Evolutionary conservation across 2,329 filamentous ascomycete species (phyloP).

Genomic region (Aureobasidium sp.): DNA sequence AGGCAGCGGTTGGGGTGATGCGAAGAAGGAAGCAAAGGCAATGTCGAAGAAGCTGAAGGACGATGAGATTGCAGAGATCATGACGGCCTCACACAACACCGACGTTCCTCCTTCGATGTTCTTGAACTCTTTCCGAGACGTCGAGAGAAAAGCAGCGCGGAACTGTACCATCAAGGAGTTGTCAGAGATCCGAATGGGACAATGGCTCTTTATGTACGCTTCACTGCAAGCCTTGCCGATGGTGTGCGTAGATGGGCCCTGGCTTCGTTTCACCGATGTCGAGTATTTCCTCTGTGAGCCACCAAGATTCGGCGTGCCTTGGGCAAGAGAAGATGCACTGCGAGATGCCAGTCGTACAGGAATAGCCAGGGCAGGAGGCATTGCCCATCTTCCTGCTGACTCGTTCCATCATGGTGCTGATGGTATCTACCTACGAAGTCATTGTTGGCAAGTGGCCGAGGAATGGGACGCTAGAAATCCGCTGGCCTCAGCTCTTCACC

Average conservation of each 20-base stretch:
- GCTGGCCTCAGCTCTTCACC: slow-evolving; percentile 24
- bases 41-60: slow-evolving; percentile 66
- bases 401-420: slow-evolving; percentile 61
- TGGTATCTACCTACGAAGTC: slow-evolving; percentile 60
- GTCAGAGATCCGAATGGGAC: slow-evolving; percentile 63
- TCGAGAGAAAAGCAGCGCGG: slow-evolving; percentile 62
- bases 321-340: slow-evolving; percentile 58
- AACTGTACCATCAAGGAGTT: slow-evolving; percentile 61
- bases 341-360: slow-evolving; percentile 46
- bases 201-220: slow-evolving; percentile 76
- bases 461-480: slow-evolving; percentile 48
- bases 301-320: slow-evolving; percentile 64
- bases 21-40: slow-evolving; percentile 69
- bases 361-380: slow-evolving; percentile 68
- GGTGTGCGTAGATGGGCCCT: slow-evolving; percentile 68
- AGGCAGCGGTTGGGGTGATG: slow-evolving; percentile 56
- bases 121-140: slow-evolving; percentile 61
- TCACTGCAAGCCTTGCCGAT: slow-evolving; percentile 71
- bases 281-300: slow-evolving; percentile 79
- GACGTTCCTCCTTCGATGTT: slow-evolving; percentile 61
- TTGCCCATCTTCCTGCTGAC: slow-evolving; percentile 57
- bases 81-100: slow-evolving; percentile 76
- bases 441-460: slow-evolving; percentile 61
- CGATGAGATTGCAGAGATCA: slow-evolving; percentile 66
- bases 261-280: slow-evolving; percentile 59